phyloP scores from a whole-genome alignment of 768 basidiomycete genomes.

The Boletales sp. region DNA sequence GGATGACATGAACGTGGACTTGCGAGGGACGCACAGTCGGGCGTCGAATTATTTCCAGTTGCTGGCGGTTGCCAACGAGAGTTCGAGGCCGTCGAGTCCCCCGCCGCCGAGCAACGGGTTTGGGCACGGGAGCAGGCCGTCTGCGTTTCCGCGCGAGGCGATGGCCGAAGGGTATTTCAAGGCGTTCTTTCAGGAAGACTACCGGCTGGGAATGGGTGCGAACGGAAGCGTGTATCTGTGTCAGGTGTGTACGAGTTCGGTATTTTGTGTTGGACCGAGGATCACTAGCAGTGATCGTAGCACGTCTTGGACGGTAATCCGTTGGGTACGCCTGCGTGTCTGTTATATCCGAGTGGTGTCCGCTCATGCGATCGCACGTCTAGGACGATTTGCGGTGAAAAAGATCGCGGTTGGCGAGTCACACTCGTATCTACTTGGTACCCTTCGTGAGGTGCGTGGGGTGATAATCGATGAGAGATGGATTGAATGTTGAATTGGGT shows the following conservation, averaged over 20 bases:
- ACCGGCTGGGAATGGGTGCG: constrained; percentile 89
- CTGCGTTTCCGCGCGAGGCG: constrained; percentile 58
- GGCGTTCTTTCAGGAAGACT: constrained; percentile 89
- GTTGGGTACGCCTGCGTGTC: constrained; percentile 46
- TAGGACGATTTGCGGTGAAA: constrained; percentile 90
- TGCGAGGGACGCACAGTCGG: constrained; percentile 40
- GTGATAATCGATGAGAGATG: not conserved
- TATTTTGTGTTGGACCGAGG: not conserved
- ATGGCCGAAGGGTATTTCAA: constrained; percentile 94
- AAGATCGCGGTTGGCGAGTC: constrained; percentile 95
- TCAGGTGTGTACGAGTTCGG: constrained; percentile 47
- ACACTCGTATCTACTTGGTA: constrained; percentile 78
- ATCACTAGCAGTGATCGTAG: constrained; percentile 32
- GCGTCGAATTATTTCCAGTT: constrained; percentile 81
- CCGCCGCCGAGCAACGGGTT: constrained; percentile 25
- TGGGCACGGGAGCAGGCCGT: not conserved
- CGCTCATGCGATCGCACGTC: constrained; percentile 1
- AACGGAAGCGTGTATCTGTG: constrained; percentile 89
- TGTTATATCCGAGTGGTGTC: not conserved
- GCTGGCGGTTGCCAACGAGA: constrained; percentile 69
- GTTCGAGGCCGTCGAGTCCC: constrained; percentile 49
- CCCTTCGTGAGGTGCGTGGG: constrained; percentile 64
- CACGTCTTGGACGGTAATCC: constrained; percentile 86
- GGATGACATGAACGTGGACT: constrained; percentile 29
- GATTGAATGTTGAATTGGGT: not conserved